phyloP scores from a whole-genome alignment of 2,329 filamentous ascomycete species.

The Didymella glomerata region DNA sequence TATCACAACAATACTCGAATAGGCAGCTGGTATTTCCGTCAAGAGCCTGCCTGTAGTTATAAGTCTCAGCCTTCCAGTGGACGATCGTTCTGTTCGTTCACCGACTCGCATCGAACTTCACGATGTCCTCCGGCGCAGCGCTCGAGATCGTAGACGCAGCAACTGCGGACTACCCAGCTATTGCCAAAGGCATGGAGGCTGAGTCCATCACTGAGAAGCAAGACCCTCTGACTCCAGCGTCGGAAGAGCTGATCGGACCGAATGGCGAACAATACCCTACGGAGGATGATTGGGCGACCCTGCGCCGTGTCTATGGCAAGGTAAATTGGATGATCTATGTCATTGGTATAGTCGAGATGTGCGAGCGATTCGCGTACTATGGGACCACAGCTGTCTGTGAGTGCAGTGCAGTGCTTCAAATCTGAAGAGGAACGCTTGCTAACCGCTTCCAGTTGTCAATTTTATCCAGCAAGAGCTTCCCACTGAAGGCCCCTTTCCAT shows the following conservation, averaged over 20 bases:
- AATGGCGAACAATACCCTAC: slow-evolving; percentile 41
- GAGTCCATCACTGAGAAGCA: slow-evolving; percentile 24
- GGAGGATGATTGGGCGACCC: slow-evolving; percentile 39
- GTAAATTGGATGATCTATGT: slow-evolving; percentile 43
- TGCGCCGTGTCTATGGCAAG: slow-evolving; percentile 45
- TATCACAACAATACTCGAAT: slow-evolving; percentile 22
- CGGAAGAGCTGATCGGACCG: slow-evolving; percentile 26
- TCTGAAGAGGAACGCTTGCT: not conserved
- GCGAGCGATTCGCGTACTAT: slow-evolving; percentile 45
- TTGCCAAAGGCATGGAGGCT: slow-evolving; percentile 16
- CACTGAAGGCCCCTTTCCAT: slow-evolving; percentile 58
- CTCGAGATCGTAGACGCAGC: slow-evolving; percentile 32
- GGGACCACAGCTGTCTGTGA: slow-evolving; percentile 42
- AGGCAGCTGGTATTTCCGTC: slow-evolving; percentile 27
- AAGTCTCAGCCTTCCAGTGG: slow-evolving; percentile 2
- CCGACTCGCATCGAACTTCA: not conserved
- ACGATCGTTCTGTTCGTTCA: not conserved
- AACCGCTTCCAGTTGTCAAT: slow-evolving; percentile 36
- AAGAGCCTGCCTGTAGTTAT: slow-evolving; percentile 2
- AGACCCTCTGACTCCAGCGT: slow-evolving; percentile 10
- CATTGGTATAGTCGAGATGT: slow-evolving; percentile 44
- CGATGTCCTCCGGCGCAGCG: slow-evolving; percentile 31
- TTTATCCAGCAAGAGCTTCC: slow-evolving; percentile 56
- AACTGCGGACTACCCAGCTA: slow-evolving; percentile 19
- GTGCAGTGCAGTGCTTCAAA: not conserved